Conservation (phyloP, 345 rosid species). For the Citrus cavaleriei region DNA sequence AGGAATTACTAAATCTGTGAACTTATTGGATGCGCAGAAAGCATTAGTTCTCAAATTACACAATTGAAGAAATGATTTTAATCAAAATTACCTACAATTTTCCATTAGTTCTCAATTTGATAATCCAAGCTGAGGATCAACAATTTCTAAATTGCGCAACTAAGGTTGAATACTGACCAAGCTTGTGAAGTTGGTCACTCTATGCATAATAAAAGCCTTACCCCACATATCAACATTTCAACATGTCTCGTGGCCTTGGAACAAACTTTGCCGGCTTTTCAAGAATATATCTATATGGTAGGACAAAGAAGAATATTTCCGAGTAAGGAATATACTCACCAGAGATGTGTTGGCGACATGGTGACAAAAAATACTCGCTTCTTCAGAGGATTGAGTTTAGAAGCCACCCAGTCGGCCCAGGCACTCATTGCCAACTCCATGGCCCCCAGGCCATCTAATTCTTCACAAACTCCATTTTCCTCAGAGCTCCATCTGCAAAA, state of each 20-base stretch:
- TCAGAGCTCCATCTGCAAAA: constrained; percentile 81
- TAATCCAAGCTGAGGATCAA: background rate
- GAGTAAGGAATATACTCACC: constrained; percentile 32
- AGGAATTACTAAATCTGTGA: background rate
- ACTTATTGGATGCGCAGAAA: background rate
- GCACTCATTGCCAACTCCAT: constrained; percentile 92
- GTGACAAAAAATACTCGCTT: constrained; percentile 79
- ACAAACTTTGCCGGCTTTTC: background rate
- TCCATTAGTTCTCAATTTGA: background rate
- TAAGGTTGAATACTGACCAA: background rate
- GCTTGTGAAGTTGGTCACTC: background rate
- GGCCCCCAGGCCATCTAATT: constrained; percentile 63
- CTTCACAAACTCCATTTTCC: constrained; percentile 64
- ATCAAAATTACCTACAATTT: background rate
- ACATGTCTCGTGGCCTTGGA: background rate
- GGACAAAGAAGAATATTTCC: background rate
- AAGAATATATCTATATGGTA: background rate
- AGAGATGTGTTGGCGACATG: constrained; percentile 93
- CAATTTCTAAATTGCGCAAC: background rate
- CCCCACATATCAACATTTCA: background rate
- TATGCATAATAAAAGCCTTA: background rate
- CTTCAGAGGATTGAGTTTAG: constrained; percentile 39
- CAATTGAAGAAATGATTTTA: background rate
- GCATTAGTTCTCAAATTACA: background rate
- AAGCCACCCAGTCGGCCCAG: constrained; percentile 90